Percentiles rank a stretch among this genome's conserved stretches.
Evolutionary conservation across 306 rosid genomes (phyloP).

Genomic region (Dalbergia oliveri): DNA sequence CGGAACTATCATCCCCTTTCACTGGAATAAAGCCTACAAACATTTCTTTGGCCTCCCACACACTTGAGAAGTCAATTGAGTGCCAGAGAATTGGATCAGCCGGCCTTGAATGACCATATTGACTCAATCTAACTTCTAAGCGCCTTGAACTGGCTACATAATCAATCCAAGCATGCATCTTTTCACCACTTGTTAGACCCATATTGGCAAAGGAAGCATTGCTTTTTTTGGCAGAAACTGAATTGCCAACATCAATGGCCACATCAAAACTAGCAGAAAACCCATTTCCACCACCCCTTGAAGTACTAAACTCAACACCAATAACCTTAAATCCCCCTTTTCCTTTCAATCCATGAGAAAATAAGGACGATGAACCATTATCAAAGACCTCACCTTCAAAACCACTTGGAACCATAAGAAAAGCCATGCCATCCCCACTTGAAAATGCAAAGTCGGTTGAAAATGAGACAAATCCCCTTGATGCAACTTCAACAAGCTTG

Average conservation of each 20-base stretch:
- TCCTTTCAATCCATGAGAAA: slow-evolving; percentile 40
- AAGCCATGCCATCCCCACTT: slow-evolving; percentile 71
- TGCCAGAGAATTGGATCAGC: slow-evolving; percentile 67
- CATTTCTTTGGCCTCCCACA: slow-evolving; percentile 64
- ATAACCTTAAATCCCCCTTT: slow-evolving; percentile 48
- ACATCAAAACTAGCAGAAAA: slow-evolving; percentile 56
- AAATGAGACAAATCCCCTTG: slow-evolving; percentile 70
- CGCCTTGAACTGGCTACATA: slow-evolving; percentile 72
- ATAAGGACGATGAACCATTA: slow-evolving; percentile 54
- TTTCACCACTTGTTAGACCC: slow-evolving; percentile 53
- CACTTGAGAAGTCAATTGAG: slow-evolving; percentile 61
- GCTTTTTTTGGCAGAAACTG: slow-evolving; percentile 55
- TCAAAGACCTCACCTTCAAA: slow-evolving; percentile 56
- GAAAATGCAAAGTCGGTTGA: slow-evolving; percentile 79
- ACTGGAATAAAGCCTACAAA: slow-evolving; percentile 67
- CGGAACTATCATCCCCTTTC: slow-evolving; percentile 60
- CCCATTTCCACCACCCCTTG: slow-evolving; percentile 48
- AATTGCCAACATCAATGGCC: slow-evolving; percentile 67
- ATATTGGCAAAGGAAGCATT: slow-evolving; percentile 52
- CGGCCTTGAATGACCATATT: slow-evolving; percentile 63
- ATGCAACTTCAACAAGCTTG: slow-evolving; percentile 66
- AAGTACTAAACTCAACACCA: slow-evolving; percentile 59
- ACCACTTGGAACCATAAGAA: slow-evolving; percentile 73
- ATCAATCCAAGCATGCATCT: slow-evolving; percentile 84
- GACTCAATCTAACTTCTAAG: slow-evolving; percentile 80